Percentiles rank a stretch among this genome's conserved stretches.
phyloP scores from a whole-genome alignment of 2,329 filamentous ascomycete species.

The Cladophialophora psammophila region DNA sequence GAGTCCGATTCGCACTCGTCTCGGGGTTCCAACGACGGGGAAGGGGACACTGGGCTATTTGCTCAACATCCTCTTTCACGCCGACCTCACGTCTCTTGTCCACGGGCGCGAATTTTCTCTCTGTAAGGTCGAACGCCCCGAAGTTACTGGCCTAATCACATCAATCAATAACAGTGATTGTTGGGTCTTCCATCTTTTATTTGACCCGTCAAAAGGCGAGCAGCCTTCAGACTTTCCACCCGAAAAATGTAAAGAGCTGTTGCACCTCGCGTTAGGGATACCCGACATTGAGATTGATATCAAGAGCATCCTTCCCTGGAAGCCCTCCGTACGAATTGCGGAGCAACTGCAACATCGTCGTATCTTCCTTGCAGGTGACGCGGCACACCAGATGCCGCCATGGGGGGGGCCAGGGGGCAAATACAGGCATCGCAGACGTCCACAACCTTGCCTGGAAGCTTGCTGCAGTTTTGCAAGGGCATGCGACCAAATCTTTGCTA shows the following conservation, averaged over 20 bases:
- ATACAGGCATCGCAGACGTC: conserved; percentile 50
- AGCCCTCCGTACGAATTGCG: conserved; percentile 43
- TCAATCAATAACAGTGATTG: conserved; percentile 42
- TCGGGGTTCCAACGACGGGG: conserved; percentile 36
- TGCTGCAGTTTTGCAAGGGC: conserved; percentile 41
- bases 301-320: conserved; percentile 47
- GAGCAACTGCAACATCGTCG: conserved; percentile 36
- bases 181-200: conserved; percentile 43
- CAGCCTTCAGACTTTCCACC: conserved; percentile 34
- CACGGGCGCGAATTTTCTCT: conserved; percentile 46
- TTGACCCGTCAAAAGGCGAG: conserved; percentile 37
- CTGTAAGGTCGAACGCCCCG: conserved; percentile 43
- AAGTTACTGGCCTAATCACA: conserved; percentile 42
- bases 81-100: conserved; percentile 32
- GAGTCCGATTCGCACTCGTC: conserved; percentile 19
- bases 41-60: conserved; percentile 44
- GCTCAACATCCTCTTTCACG: conserved; percentile 4
- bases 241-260: conserved; percentile 37
- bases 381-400: conserved; percentile 45
- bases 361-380: conserved; percentile 47
- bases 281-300: conserved; percentile 44
- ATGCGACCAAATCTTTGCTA: conserved; percentile 39
- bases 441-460: conserved; percentile 56
- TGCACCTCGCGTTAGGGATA: conserved; percentile 40
- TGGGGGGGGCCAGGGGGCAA: conserved; percentile 46